Percentiles rank a stretch among this genome's conserved stretches.
Evolutionary conservation across 2,329 filamentous ascomycete species (phyloP).

Genomic region (Talaromyces sp.): DNA sequence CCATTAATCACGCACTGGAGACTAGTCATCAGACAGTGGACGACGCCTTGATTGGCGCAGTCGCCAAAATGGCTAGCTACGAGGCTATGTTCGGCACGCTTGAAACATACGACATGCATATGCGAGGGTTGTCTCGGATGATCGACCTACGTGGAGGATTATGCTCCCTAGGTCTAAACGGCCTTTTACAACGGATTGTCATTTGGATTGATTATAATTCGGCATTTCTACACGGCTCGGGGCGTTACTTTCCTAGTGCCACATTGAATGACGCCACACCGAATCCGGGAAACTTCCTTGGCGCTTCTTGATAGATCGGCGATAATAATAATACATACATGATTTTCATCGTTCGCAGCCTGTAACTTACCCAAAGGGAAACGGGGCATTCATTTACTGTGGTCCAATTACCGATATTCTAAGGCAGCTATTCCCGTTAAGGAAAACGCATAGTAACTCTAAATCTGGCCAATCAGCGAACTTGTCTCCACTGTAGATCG

Average conservation of each 20-base stretch:
- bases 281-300: constrained; percentile 31
- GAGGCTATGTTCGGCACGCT: constrained; percentile 47
- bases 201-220: constrained; percentile 46
- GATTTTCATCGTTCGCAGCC: too few relatives aligned
- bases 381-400: too few relatives aligned
- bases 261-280: constrained; percentile 17
- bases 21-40: constrained; percentile 16
- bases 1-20: constrained; percentile 37
- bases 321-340: too few relatives aligned
- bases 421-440: too few relatives aligned
- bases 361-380: too few relatives aligned
- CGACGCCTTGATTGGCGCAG: constrained; percentile 44
- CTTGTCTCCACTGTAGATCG: too few relatives aligned
- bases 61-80: constrained; percentile 49
- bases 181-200: constrained; percentile 43
- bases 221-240: constrained; percentile 28
- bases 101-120: constrained; percentile 42
- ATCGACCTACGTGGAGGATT: constrained; percentile 44
- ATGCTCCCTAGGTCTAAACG: constrained; percentile 37
- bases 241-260: constrained; percentile 27
- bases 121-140: constrained; percentile 41
- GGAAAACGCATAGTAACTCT: too few relatives aligned
- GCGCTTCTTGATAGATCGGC: too few relatives aligned
- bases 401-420: too few relatives aligned
- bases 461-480: too few relatives aligned